A percentile compares a stretch with the other conserved stretches of the same genome.
phyloP scores from a whole-genome alignment of 1,284 basidiomycete genomes.

The Cryptococcus deneoformans region DNA sequence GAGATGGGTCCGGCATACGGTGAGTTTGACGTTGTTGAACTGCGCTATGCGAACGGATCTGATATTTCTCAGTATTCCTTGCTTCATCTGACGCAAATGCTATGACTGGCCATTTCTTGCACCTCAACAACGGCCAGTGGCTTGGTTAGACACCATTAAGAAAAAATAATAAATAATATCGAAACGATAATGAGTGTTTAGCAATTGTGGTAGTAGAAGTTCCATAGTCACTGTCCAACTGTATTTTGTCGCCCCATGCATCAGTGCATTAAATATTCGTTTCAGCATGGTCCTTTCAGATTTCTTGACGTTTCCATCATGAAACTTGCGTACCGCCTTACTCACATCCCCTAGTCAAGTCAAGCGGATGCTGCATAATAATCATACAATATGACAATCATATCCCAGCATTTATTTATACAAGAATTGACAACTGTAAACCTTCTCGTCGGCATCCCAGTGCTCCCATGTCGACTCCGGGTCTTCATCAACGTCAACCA shows the following conservation, averaged over 20 bases:
- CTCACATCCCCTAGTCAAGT: background rate
- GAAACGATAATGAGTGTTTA: too few species aligned
- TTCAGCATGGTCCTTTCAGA: too few species aligned
- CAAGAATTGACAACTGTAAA: slow-evolving; percentile 94
- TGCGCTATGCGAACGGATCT: background rate
- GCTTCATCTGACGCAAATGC: slow-evolving; percentile 38
- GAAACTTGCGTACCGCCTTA: too few species aligned
- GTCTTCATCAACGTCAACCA: slow-evolving; percentile 75
- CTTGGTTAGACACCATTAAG: slow-evolving; percentile 22
- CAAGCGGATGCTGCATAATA: background rate
- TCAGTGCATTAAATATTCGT: too few species aligned
- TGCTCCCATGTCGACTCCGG: slow-evolving; percentile 92
- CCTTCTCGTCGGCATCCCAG: slow-evolving; percentile 95
- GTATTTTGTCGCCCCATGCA: too few species aligned
- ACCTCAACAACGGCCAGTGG: slow-evolving; percentile 43
- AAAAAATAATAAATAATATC: too few species aligned
- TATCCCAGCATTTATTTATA: slow-evolving; percentile 55
- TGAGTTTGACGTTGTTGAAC: slow-evolving; percentile 7
- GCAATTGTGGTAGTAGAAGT: too few species aligned
- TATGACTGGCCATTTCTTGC: slow-evolving; percentile 37
- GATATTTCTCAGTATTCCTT: slow-evolving; percentile 24
- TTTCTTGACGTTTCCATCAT: too few species aligned
- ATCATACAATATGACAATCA: background rate
- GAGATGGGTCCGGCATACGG: slow-evolving; percentile 57
- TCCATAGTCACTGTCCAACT: too few species aligned